Evolutionary conservation across 306 rosid species (phyloP).

Genomic region (Abrus precatorius): DNA sequence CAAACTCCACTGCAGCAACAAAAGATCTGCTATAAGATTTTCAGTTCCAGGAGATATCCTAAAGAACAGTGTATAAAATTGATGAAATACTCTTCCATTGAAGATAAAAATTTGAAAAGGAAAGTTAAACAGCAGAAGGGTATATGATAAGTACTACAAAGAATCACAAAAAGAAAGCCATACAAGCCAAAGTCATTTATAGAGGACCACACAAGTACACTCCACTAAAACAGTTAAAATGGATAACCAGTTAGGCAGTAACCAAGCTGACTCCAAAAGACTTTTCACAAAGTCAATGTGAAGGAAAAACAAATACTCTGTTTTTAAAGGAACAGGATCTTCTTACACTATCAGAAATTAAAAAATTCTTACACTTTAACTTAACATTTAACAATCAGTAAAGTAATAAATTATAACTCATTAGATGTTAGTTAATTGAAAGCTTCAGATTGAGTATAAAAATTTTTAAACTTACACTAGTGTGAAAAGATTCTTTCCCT

Average conservation of each 20-base stretch:
- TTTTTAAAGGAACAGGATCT: too few relatives aligned
- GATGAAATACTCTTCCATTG: not conserved
- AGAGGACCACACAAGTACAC: slow-evolving; percentile 4
- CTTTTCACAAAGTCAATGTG: not conserved
- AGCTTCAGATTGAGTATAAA: too few relatives aligned
- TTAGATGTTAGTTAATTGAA: too few relatives aligned
- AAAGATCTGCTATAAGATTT: slow-evolving; percentile 34
- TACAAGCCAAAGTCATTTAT: not conserved
- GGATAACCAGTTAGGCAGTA: not conserved
- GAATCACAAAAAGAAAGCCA: slow-evolving; percentile 27
- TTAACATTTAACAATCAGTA: too few relatives aligned
- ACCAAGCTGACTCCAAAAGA: slow-evolving; percentile 9
- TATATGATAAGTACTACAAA: not conserved
- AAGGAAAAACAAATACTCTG: not conserved
- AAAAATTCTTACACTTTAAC: too few relatives aligned
- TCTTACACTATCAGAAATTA: too few relatives aligned
- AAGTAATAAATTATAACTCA: too few relatives aligned
- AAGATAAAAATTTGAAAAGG: slow-evolving; percentile 12
- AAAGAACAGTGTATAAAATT: slow-evolving; percentile 24
- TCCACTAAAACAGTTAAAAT: slow-evolving; percentile 24
- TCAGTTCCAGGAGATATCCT: slow-evolving; percentile 23
- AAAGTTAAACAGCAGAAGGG: slow-evolving; percentile 9
- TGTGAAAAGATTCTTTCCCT: too few relatives aligned
- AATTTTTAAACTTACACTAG: too few relatives aligned
- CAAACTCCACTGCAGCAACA: slow-evolving; percentile 87